Percentiles rank a stretch among this genome's conserved stretches.
Evolutionary conservation across 805 yeast species (phyloP).

Genomic region (Nakazawaea peltata): DNA sequence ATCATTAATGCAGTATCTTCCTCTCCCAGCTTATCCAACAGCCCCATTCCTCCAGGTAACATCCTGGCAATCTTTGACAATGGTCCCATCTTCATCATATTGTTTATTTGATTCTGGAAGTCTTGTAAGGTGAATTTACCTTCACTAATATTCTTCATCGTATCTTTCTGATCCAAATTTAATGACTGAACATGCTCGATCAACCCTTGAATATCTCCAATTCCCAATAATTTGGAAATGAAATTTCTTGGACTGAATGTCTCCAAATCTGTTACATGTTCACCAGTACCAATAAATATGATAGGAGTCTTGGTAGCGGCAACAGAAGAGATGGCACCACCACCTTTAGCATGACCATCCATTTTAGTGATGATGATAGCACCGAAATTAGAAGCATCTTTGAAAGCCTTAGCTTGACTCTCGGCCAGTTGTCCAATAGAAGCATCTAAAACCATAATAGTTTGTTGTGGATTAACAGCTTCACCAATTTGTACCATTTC

Average conservation of each 20-base stretch:
- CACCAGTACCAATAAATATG: constrained; percentile 96
- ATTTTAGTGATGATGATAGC: constrained; percentile 90
- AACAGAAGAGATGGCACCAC: constrained; percentile 98
- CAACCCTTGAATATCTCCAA: constrained; percentile 90
- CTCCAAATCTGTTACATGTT: constrained; percentile 89
- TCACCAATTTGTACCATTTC: constrained; percentile 93
- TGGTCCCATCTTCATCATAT: constrained; percentile 95
- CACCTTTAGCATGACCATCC: constrained; percentile 99
- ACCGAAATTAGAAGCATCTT: constrained; percentile 88
- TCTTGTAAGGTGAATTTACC: constrained; percentile 91
- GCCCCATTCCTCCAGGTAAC: constrained; percentile 88
- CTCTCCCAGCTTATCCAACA: constrained; percentile 84
- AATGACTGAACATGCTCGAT: constrained; percentile 90
- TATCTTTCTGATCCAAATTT: constrained; percentile 81
- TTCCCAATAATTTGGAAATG: constrained; percentile 86
- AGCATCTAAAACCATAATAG: constrained; percentile 96
- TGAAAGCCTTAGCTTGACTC: constrained; percentile 88
- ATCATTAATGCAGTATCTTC: constrained; percentile 82
- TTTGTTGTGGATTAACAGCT: constrained; percentile 88
- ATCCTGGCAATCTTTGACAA: constrained; percentile 86
- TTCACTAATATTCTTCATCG: constrained; percentile 86
- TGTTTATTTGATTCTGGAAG: constrained; percentile 90
- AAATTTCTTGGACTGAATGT: constrained; percentile 84
- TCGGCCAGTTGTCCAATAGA: constrained; percentile 98
- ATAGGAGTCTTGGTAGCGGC: constrained; percentile 96